Evolutionary conservation across 495 filamentous ascomycete genomes (phyloP), one percentile per base, ranked within the genome.

Genomic region (Tuber calosporum): DNA sequence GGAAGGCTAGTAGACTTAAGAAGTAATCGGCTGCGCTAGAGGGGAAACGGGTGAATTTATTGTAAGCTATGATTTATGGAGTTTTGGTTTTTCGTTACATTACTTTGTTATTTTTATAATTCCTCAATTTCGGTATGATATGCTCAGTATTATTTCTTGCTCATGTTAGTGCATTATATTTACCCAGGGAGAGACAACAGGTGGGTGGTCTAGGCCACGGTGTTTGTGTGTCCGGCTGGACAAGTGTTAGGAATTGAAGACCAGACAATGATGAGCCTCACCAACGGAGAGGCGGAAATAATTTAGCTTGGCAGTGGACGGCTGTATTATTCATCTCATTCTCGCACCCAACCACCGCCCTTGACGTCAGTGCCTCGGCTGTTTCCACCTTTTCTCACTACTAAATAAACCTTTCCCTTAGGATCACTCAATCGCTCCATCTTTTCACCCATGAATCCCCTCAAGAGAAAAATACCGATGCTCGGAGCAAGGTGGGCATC

Each of bases 1-100:
- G 77, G 77, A 79, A 75, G 69, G 72, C 72, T 30, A 62, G 53
- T 19, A 62, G 26, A 62, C 53, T 62, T 62, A 30, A 30, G 26
- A 34, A 34, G 53, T 62, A 62, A 62, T 62, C 3, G 26, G 30
- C 53, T 62, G 48, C n/a, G 53, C 6, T 58, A 62, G 19, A 34
- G 26, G 53, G 26, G 26, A 17, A 34, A 62, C 34, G 26, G 53
- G 11, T 17, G 30, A 19, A 34, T 62, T 62, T 62, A 1, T 30
- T 62, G 53, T 62, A 13, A 62, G 34, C 53, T 62, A 62, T 62
- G 53, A 62, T 62, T 30, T 62, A 62, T 62, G 53, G 53, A 62
- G 53, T 62, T 62, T 62, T 34, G 11, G n/a, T 62, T 62, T 62
- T 62, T 62, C 26, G 1, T 62, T 62, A 17, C 4, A 3, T 62